Evolutionary conservation across 495 filamentous ascomycete genomes (phyloP), one percentile per base, ranked within the genome.

Genomic region (Hypoxylon lienhwacheense): DNA sequence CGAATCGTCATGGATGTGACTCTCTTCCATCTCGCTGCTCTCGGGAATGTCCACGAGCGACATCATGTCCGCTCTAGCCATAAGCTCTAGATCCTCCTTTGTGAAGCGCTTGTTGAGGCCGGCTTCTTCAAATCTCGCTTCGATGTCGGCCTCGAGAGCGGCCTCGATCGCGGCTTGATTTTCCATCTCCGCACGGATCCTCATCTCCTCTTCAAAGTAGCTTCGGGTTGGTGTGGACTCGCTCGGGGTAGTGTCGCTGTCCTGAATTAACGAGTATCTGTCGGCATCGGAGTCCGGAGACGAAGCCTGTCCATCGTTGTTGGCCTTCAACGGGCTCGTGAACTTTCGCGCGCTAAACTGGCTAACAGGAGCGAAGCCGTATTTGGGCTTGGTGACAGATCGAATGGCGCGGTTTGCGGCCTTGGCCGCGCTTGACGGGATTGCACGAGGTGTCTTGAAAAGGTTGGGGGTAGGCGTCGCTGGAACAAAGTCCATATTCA

Each of bases 131-230:
- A 66, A 53, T 39, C 61, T 61, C 4, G 68, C 68, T 6, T 43
- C 55, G 8, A 59, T 64, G 3, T 71, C 73, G 10, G 66, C 62
- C 14, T 69, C 71, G 0, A 66, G 32, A 28, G 64, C 65, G 4
- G 68, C 58, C 19, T 73, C 67, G 6, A 68, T 69, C 25, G 73
- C 65, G 24, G 59, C 62, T 47, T 59, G 58, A 12, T 20, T 67
- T 26, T 65, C 61, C 58, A 60, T 65, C 10, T 65, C 56, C 2
- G 51, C 55, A 14, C 74, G 72, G 26, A 74, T 66, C 22, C 49
- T 65, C 79, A 83, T 84, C 49, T 78, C 82, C 39, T 84, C 78
- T 5, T 83, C 81, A 39, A 83, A 82, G 60, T 77, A 83, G 15
- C 70, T 70, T 29, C 73, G 76, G 7, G 65, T 44, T 0, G 76